phyloP scores from a whole-genome alignment of 768 basidiomycete species.

The Hypsizygus marmoreus region DNA sequence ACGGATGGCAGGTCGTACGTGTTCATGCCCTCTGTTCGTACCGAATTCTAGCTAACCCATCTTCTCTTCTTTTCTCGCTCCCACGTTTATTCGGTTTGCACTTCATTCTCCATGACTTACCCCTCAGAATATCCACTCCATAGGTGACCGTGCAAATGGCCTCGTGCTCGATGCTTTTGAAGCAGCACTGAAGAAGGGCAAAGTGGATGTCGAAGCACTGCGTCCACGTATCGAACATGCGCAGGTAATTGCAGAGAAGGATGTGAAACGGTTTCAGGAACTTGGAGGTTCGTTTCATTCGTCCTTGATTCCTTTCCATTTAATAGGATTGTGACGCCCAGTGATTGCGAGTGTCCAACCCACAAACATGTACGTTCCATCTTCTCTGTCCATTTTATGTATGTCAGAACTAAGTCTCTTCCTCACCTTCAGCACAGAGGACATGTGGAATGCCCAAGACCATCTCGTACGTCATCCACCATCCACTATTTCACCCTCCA shows the following conservation, averaged over 20 bases:
- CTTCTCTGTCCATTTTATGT: neutral
- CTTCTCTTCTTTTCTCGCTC: too few relatives aligned
- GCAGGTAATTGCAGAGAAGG: conserved; percentile 62
- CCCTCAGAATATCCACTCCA: conserved; percentile 65
- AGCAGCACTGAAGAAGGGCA: conserved; percentile 38
- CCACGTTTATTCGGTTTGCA: too few relatives aligned
- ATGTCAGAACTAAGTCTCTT: neutral
- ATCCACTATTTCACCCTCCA: neutral
- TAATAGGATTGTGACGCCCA: conserved; percentile 19
- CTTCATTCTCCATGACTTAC: too few relatives aligned
- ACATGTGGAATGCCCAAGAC: conserved; percentile 74
- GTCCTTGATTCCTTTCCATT: neutral
- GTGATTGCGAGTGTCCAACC: conserved; percentile 81
- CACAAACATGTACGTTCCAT: conserved; percentile 58
- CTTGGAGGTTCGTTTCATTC: conserved; percentile 48
- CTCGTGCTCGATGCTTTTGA: conserved; percentile 71
- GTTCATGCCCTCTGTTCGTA: neutral
- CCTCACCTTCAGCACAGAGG: conserved; percentile 44
- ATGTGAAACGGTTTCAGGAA: conserved; percentile 60
- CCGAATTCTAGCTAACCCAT: too few relatives aligned
- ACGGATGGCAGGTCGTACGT: conserved; percentile 76
- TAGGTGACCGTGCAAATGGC: conserved; percentile 72
- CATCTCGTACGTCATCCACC: conserved; percentile 50
- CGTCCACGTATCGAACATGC: conserved; percentile 76
- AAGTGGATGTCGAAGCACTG: conserved; percentile 47